Evolutionary conservation across 164 flowering plant species (phyloP).

Genomic region (Brasenia schreberi): DNA sequence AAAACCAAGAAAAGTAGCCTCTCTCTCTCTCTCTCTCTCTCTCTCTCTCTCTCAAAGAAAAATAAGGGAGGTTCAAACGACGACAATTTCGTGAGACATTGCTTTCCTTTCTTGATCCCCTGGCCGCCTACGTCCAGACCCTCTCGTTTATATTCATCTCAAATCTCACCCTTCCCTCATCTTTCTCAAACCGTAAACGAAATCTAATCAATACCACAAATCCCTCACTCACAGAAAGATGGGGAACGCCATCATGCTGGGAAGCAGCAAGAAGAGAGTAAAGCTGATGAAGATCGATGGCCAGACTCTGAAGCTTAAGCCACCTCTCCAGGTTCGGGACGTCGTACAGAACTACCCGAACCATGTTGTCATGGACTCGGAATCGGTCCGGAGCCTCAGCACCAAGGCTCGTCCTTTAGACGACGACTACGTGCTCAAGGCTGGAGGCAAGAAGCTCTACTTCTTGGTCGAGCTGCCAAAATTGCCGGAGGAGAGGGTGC

Average conservation of each 20-base stretch:
- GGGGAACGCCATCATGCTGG: conserved; percentile 44
- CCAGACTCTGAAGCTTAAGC: conserved; percentile 28
- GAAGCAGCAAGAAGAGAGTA: conserved; percentile 18
- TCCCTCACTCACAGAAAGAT: conserved; percentile 7
- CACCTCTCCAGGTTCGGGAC: conserved; percentile 25
- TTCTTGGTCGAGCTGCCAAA: conserved; percentile 40
- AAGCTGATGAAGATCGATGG: conserved; percentile 50
- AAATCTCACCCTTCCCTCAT: background rate
- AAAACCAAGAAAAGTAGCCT: background rate
- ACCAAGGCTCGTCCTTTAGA: conserved; percentile 38
- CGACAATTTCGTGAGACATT: too few relatives aligned
- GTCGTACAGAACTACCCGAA: conserved; percentile 34
- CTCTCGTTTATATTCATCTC: background rate
- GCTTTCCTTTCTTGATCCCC: background rate
- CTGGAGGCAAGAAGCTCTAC: conserved; percentile 23
- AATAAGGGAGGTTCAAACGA: background rate
- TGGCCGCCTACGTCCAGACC: too few relatives aligned
- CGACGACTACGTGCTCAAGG: conserved; percentile 27
- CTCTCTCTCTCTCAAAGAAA: background rate
- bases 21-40: background rate
- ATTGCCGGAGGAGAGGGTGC: conserved; percentile 11
- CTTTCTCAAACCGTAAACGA: background rate
- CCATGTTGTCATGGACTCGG: conserved; percentile 35
- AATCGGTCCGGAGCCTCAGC: conserved; percentile 32
- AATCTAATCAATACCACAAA: background rate